Evolutionary conservation across 1,139 yeast genomes (phyloP), one percentile per base, ranked within the genome.

Genomic region (Blastobotrys ciferrii): DNA sequence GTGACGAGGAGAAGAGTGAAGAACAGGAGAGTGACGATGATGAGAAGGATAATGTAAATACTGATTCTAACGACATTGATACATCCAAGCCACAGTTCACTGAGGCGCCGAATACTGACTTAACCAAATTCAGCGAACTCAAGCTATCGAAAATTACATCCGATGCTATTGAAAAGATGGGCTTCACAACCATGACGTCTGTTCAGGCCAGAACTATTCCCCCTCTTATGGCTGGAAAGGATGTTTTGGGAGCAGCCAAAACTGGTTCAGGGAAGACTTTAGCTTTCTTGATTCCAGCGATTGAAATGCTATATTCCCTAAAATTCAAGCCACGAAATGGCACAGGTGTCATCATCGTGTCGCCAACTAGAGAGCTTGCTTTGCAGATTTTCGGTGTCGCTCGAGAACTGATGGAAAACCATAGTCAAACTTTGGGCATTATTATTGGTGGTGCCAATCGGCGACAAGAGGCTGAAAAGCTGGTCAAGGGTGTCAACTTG

Each of bases 401-500:
- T 32, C 77, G 96, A 59, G 97, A 91, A 68, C 75, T 92, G 58
- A 82, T 91, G 95, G 49, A 46, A 31, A 87, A 81, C 48, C 97
- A 91, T 68, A 79, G 92, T 3, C 98, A 92, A 69, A 92, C 98
- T 4, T 81, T 88, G 59, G 98, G 97, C 46, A 87, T 92, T 58
- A 97, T 91, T 23, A 94, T 94, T 65, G 99, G 99, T 41, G 99
- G 99, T 56, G 97, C 96, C 51, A 92, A 94, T 71, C 82, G 98
- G 68, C 83, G 97, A 68, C 95, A 88, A 59, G 98, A 92, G 70
- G 97, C 96, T 30, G 97, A 91, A 56, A 92, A 92, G 70, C 77
- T 92, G 56, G 80, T 77, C 47, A 91, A 91, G 68, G 98, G 99
- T 66, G 98, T 92, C 41, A 94, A 92, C 65, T 68, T 94, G 58